These are phyloP conservation scores for Vachellia collinsii DNA, from an alignment of 306 rosid genomes.

Conservation along the genomic window DNA sequence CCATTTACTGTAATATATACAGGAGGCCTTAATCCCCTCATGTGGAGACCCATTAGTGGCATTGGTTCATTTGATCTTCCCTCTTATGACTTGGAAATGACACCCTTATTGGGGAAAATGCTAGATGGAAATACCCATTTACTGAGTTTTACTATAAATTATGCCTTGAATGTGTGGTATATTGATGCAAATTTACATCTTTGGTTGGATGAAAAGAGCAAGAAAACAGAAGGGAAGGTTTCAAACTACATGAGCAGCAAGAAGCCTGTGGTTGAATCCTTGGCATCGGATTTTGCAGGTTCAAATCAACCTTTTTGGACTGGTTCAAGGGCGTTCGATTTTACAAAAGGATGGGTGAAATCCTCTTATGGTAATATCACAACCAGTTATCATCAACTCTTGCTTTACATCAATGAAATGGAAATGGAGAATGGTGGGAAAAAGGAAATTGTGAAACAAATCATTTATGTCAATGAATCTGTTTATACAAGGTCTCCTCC, in stretches of 20 bases:
- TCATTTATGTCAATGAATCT: slow-evolving; percentile 49
- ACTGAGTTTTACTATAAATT: slow-evolving; percentile 69
- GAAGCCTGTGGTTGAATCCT: neutral
- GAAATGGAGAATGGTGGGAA: slow-evolving; percentile 52
- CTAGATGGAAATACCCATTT: slow-evolving; percentile 69
- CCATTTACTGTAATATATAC: slow-evolving; percentile 87
- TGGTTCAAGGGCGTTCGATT: slow-evolving; percentile 49
- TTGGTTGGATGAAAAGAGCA: slow-evolving; percentile 72
- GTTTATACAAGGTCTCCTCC: slow-evolving; percentile 46
- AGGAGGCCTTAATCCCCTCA: slow-evolving; percentile 85
- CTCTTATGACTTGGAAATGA: slow-evolving; percentile 77
- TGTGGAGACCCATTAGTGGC: slow-evolving; percentile 90
- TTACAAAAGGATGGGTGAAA: slow-evolving; percentile 68
- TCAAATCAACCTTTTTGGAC: slow-evolving; percentile 64
- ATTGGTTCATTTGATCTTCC: slow-evolving; percentile 90
- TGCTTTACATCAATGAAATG: slow-evolving; percentile 58
- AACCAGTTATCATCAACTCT: slow-evolving; percentile 56
- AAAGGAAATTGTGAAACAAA: slow-evolving; percentile 64
- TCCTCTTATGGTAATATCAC: slow-evolving; percentile 78
- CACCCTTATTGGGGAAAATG: slow-evolving; percentile 71
- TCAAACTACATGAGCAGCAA: slow-evolving; percentile 34
- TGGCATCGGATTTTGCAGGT: slow-evolving; percentile 42
- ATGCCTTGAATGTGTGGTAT: slow-evolving; percentile 87
- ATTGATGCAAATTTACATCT: slow-evolving; percentile 86
- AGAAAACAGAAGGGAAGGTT: slow-evolving; percentile 61